These are phyloP conservation scores for Buddleja alternifolia DNA, from an alignment of 257 asterid genomes.

Conservation along the genomic window DNA sequence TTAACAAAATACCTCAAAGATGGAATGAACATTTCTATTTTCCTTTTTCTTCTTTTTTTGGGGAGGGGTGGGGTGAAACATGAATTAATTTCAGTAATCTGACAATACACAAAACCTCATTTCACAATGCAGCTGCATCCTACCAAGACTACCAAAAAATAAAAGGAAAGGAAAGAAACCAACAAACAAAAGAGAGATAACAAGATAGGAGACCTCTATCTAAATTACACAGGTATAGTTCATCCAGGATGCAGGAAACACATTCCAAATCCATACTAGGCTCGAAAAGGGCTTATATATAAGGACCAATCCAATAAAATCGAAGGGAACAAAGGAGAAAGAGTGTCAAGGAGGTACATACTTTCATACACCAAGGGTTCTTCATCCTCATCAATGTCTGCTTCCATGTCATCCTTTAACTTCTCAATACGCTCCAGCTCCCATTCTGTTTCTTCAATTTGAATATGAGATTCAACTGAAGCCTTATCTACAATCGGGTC, in stretches of 20 bases:
- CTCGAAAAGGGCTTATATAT: not conserved
- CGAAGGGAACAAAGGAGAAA: slow-evolving; percentile 11
- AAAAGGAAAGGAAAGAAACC: not conserved
- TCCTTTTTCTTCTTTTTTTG: slow-evolving; percentile 7
- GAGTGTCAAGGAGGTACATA: slow-evolving; percentile 45
- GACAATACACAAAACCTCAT: not conserved
- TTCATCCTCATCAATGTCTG: slow-evolving; percentile 96
- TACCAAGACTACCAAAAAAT: not conserved
- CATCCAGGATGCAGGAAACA: slow-evolving; percentile 10
- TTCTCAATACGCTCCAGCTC: slow-evolving; percentile 94
- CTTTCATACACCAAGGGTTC: slow-evolving; percentile 95
- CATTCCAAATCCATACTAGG: slow-evolving; percentile 8
- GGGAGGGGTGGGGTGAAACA: not conserved
- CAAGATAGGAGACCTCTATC: too few relatives aligned
- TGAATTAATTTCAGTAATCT: slow-evolving; percentile 2
- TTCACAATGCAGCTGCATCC: not conserved
- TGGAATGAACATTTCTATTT: not conserved
- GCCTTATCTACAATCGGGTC: slow-evolving; percentile 88
- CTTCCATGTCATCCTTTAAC: slow-evolving; percentile 99
- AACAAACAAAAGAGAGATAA: not conserved
- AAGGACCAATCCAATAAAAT: slow-evolving; percentile 1
- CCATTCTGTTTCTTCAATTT: slow-evolving; percentile 90
- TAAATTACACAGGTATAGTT: slow-evolving; percentile 11
- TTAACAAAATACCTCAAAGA: slow-evolving; percentile 26
- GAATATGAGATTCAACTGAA: slow-evolving; percentile 56